Percentiles rank a stretch among this genome's conserved stretches.
Evolutionary conservation across 2,329 filamentous ascomycete species (phyloP).

Genomic region (Cercospora zeae-maydis): DNA sequence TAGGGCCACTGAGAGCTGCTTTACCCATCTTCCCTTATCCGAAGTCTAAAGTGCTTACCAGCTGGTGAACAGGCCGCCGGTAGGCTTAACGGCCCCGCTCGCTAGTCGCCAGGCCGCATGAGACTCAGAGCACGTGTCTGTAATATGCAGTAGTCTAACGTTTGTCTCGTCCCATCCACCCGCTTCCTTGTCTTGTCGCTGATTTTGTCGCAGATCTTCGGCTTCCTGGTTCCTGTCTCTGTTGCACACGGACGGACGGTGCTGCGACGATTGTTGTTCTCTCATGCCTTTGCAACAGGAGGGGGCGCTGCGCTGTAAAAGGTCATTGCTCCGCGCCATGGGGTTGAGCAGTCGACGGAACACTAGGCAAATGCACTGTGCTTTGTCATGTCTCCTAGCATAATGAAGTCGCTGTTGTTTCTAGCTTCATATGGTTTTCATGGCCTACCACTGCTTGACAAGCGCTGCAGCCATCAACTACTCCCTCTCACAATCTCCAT

Average conservation of each 20-base stretch:
- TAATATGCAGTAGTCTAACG: background rate
- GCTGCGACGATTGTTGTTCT: background rate
- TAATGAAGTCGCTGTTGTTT: background rate
- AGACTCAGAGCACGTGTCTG: conserved; percentile 15
- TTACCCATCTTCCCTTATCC: conserved; percentile 5
- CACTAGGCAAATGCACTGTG: background rate
- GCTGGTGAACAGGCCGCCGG: conserved; percentile 12
- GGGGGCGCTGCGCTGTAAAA: background rate
- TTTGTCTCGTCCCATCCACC: background rate
- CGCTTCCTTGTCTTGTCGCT: background rate
- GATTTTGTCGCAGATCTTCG: background rate
- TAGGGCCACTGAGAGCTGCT: background rate
- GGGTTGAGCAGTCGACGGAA: background rate
- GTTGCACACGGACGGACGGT: background rate
- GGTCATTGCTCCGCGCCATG: background rate
- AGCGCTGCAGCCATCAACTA: background rate
- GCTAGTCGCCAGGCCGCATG: conserved; percentile 17
- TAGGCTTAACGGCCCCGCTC: conserved; percentile 16
- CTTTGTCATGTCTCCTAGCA: background rate
- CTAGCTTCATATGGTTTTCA: no score
- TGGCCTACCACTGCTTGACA: no score
- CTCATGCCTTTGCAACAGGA: background rate
- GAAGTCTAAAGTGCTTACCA: conserved; percentile 16
- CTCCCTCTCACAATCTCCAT: background rate
- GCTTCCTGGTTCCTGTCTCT: background rate